phyloP scores from a whole-genome alignment of 768 basidiomycete species.

The Tubosaeta brunneosetosa region DNA sequence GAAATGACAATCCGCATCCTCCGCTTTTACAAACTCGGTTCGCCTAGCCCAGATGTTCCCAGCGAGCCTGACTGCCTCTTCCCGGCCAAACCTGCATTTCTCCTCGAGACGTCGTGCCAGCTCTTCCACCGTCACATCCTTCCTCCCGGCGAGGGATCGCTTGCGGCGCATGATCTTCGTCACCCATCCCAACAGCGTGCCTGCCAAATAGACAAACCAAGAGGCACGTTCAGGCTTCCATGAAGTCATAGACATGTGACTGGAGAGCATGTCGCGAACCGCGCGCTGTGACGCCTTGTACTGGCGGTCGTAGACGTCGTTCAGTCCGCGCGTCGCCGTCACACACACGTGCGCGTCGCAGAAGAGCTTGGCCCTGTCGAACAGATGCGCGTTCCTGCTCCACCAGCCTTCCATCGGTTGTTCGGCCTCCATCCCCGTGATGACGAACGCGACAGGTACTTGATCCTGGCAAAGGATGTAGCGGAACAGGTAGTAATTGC shows the following conservation, averaged over 20 bases:
- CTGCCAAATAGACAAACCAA: slow-evolving; percentile 22
- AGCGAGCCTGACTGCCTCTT: slow-evolving; percentile 17
- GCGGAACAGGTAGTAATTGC: slow-evolving; percentile 28
- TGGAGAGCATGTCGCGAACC: slow-evolving; percentile 18
- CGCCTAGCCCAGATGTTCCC: slow-evolving; percentile 15
- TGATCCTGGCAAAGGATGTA: slow-evolving; percentile 26
- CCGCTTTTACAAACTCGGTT: slow-evolving; percentile 7
- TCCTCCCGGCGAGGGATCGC: not conserved
- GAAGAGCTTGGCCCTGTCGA: slow-evolving; percentile 14
- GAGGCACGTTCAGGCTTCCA: slow-evolving; percentile 16
- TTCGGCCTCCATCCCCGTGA: slow-evolving; percentile 30
- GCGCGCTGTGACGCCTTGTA: slow-evolving; percentile 31
- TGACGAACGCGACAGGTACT: slow-evolving; percentile 28
- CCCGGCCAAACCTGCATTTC: slow-evolving; percentile 9
- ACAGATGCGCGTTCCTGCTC: slow-evolving; percentile 27
- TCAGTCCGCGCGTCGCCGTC: slow-evolving; percentile 28
- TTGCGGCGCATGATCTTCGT: slow-evolving; percentile 5
- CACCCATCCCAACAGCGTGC: slow-evolving; percentile 18
- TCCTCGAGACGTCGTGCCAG: slow-evolving; percentile 12
- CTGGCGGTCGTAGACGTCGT: slow-evolving; percentile 18
- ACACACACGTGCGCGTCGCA: slow-evolving; percentile 37
- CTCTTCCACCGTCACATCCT: slow-evolving; percentile 11
- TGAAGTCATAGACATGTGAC: slow-evolving; percentile 13
- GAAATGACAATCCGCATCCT: not conserved
- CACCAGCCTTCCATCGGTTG: slow-evolving; percentile 31